Percentiles rank a stretch among this genome's conserved stretches.
Evolutionary conservation across 371 early-diverging fungal species (phyloP).

Genomic region (Apophysomyces ossiformis): DNA sequence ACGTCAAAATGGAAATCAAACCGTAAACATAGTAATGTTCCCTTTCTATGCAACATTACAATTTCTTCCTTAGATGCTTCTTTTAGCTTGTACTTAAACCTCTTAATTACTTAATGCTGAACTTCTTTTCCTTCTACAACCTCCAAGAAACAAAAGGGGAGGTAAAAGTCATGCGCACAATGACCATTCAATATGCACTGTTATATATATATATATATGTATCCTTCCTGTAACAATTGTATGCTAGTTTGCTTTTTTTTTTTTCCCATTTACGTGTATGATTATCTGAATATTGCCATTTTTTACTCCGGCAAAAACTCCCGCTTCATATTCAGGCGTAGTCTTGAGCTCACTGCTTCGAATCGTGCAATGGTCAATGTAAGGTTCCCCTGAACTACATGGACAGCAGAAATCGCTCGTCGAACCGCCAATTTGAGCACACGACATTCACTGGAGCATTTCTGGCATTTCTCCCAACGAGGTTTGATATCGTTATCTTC

Average conservation of each 20-base stretch:
- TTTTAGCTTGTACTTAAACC: no score
- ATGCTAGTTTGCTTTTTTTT: not conserved
- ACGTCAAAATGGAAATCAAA: no score
- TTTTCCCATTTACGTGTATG: not conserved
- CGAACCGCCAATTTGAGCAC: constrained; percentile 31
- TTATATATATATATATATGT: no score
- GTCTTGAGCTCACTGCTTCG: constrained; percentile 50
- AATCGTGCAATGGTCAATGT: constrained; percentile 43
- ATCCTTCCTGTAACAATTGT: no score
- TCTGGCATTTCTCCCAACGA: constrained; percentile 25
- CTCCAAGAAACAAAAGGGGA: no score
- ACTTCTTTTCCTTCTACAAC: no score
- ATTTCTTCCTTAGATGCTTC: no score
- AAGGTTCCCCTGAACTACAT: constrained; percentile 31
- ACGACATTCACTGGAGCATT: constrained; percentile 15
- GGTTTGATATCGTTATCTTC: constrained; percentile 14
- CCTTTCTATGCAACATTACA: no score
- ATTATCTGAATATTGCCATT: not conserved
- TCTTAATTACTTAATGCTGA: no score
- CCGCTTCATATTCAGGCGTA: constrained; percentile 48
- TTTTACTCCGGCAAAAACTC: constrained; percentile 43
- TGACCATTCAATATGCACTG: no score
- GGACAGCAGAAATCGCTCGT: constrained; percentile 39
- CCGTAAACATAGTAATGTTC: no score
- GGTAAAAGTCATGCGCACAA: no score